Evolutionary conservation across 768 basidiomycete species (phyloP).

Genomic region (Pisolithus orientalis): DNA sequence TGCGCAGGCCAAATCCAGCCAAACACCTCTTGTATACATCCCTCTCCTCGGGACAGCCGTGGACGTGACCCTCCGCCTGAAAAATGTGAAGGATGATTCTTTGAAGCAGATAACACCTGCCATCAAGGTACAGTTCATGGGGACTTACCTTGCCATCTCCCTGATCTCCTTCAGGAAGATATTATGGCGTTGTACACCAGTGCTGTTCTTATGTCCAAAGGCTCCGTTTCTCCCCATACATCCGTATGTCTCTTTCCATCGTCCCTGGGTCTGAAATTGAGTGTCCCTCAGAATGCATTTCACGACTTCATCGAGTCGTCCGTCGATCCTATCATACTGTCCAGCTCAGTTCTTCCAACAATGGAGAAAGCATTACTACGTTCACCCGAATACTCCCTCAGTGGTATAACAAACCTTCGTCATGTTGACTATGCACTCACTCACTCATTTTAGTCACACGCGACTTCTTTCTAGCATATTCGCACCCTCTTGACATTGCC

Average conservation of each 20-base stretch:
- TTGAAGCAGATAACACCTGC: constrained; percentile 38
- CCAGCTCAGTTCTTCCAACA: constrained; percentile 51
- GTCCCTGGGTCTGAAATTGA: constrained; percentile 6
- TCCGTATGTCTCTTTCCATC: constrained; percentile 36
- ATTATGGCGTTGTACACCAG: constrained; percentile 56
- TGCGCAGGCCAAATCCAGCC: constrained; percentile 41
- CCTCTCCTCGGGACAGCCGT: constrained; percentile 64
- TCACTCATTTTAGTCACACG: constrained; percentile 38
- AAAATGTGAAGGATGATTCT: constrained; percentile 41
- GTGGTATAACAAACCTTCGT: constrained; percentile 36
- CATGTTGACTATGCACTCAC: background rate
- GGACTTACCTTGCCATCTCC: background rate
- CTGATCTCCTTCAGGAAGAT: constrained; percentile 35
- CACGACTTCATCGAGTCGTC: constrained; percentile 55
- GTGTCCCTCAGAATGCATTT: constrained; percentile 38
- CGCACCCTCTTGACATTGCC: constrained; percentile 41
- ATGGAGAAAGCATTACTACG: constrained; percentile 79
- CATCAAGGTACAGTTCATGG: constrained; percentile 35
- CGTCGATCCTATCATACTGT: constrained; percentile 47
- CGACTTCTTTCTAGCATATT: constrained; percentile 52
- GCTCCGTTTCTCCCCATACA: constrained; percentile 50
- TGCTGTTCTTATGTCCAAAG: constrained; percentile 63
- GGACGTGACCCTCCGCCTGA: constrained; percentile 66
- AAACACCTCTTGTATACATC: constrained; percentile 33
- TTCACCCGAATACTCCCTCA: constrained; percentile 73